Evolutionary conservation across 257 asterid species (phyloP).

Genomic region (Scutellaria minor): DNA sequence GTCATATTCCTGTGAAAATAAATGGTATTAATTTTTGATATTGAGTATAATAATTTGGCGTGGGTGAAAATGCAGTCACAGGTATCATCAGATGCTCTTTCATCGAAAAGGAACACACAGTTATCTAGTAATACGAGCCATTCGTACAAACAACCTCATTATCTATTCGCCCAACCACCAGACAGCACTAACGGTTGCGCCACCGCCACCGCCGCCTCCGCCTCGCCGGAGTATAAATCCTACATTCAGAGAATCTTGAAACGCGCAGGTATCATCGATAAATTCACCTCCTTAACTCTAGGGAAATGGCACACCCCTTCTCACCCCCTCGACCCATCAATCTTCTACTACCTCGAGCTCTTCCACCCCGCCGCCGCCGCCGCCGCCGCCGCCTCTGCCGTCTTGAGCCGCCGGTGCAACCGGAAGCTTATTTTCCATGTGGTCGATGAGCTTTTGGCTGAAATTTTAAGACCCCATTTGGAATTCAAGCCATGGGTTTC

Average conservation of each 20-base stretch:
- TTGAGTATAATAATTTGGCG: slow-evolving; percentile 4
- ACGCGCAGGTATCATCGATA: slow-evolving; percentile 57
- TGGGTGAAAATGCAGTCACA: slow-evolving; percentile 48
- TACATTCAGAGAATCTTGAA: slow-evolving; percentile 68
- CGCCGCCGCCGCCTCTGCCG: slow-evolving; percentile 30
- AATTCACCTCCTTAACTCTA: slow-evolving; percentile 43
- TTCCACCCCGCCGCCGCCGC: slow-evolving; percentile 47
- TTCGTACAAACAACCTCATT: slow-evolving; percentile 48
- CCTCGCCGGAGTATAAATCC: slow-evolving; percentile 40
- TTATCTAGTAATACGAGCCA: slow-evolving; percentile 66
- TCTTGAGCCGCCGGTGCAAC: slow-evolving; percentile 50
- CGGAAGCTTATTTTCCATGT: slow-evolving; percentile 75
- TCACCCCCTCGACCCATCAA: slow-evolving; percentile 81
- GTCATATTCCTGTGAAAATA: slow-evolving; percentile 26
- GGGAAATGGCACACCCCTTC: slow-evolving; percentile 62
- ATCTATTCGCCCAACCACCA: slow-evolving; percentile 16
- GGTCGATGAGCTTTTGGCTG: slow-evolving; percentile 63
- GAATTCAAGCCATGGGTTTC: slow-evolving; percentile 32
- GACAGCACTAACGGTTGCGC: slow-evolving; percentile 44
- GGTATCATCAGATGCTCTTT: slow-evolving; percentile 62
- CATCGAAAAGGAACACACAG: slow-evolving; percentile 68
- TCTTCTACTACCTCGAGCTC: slow-evolving; percentile 79
- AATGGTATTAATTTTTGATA: neutral
- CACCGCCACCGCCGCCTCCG: slow-evolving; percentile 35
- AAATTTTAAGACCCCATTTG: slow-evolving; percentile 46